These are phyloP conservation scores for Fusarium sp. DNA, from an alignment of 2,329 filamentous ascomycete genomes.

Conservation along the genomic window DNA sequence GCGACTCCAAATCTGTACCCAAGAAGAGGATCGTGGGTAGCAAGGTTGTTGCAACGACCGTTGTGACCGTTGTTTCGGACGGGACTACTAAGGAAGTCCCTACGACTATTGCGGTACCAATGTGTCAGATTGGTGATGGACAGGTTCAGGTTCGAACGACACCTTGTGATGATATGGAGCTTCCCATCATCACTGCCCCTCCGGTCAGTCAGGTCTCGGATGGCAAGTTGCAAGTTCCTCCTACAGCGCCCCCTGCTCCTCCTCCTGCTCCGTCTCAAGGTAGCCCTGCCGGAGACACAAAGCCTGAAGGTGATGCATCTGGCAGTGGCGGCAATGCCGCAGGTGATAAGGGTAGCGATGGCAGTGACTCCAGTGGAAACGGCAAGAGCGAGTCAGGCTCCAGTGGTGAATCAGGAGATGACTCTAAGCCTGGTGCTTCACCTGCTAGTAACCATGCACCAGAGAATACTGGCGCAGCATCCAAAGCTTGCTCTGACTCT, in stretches of 20 bases:
- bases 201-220: constrained; percentile 51
- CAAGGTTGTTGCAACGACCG: constrained; percentile 60
- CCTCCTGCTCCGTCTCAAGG: constrained; percentile 2
- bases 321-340: background rate
- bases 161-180: constrained; percentile 55
- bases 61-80: constrained; percentile 58
- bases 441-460: constrained; percentile 6
- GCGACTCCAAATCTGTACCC: constrained; percentile 47
- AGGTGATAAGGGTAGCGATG: background rate
- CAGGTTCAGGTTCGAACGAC: constrained; percentile 65
- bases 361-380: background rate
- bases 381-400: background rate
- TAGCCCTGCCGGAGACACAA: background rate
- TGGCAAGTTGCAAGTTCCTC: constrained; percentile 50
- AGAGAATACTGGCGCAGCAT: constrained; percentile 5
- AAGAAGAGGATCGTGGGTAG: constrained; percentile 59
- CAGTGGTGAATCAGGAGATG: background rate
- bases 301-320: background rate
- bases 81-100: constrained; percentile 48
- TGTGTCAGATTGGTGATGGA: constrained; percentile 63
- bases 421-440: constrained; percentile 7
- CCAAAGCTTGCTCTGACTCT: background rate
- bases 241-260: constrained; percentile 33
- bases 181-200: constrained; percentile 44
- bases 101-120: constrained; percentile 58